These are phyloP conservation scores for Diutina rugosa DNA, from an alignment of 1,139 yeast genomes.

Conservation along the genomic window DNA sequence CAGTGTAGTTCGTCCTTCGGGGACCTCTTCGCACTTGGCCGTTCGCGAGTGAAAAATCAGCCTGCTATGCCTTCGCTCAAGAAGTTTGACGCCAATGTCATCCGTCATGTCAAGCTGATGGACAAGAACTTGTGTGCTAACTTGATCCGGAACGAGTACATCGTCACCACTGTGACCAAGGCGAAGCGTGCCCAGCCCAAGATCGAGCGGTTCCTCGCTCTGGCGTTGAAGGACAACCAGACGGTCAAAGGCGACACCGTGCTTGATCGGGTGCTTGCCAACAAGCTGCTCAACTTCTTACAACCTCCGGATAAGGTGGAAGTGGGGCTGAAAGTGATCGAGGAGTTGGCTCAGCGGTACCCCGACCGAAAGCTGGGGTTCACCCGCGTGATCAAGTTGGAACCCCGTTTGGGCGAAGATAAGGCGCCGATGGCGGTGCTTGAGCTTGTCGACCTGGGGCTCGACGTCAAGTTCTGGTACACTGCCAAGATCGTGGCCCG, in stretches of 20 bases:
- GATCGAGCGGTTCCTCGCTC: constrained; percentile 26
- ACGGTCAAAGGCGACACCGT: constrained; percentile 6
- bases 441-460: constrained; percentile 68
- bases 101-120: constrained; percentile 32
- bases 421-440: constrained; percentile 83
- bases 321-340: constrained; percentile 45
- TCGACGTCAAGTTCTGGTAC: constrained; percentile 67
- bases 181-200: constrained; percentile 36
- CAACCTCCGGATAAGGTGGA: constrained; percentile 28
- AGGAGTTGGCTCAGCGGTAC: constrained; percentile 55
- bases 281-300: constrained; percentile 20
- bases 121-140: constrained; percentile 34
- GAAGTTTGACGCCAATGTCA: constrained; percentile 31
- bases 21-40: background rate
- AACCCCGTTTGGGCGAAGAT: constrained; percentile 76
- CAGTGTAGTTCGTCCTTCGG: too few species aligned
- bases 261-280: constrained; percentile 3
- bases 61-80: constrained; percentile 28
- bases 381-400: constrained; percentile 74
- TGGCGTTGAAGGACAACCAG: constrained; percentile 13
- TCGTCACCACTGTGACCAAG: constrained; percentile 31
- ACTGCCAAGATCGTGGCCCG: constrained; percentile 76
- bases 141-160: constrained; percentile 31
- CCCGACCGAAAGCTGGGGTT: constrained; percentile 61
- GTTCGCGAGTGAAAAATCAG: background rate